These are phyloP conservation scores for Amoeboaphelidium protococcarum DNA, from an alignment of 371 early-diverging fungal species.

Conservation along the genomic window DNA sequence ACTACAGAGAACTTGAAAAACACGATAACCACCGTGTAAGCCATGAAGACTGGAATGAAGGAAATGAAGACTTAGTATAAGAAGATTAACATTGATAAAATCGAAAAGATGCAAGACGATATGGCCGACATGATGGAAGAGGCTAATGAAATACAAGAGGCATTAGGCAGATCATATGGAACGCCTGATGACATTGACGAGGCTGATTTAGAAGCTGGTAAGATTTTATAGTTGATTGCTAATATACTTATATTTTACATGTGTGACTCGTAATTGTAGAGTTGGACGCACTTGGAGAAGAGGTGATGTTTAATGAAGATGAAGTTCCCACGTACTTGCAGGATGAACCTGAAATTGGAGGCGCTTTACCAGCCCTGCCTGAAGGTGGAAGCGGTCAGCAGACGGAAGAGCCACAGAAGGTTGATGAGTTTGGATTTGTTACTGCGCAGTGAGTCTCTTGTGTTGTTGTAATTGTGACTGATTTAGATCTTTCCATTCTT, in stretches of 20 bases:
- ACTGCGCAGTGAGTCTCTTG: background rate
- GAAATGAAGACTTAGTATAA: constrained; percentile 82
- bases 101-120: constrained; percentile 86
- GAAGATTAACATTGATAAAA: constrained; percentile 57
- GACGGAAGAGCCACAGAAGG: background rate
- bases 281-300: constrained; percentile 80
- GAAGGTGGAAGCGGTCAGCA: background rate
- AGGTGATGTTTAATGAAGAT: constrained; percentile 48
- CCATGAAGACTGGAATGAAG: constrained; percentile 76
- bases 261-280: constrained; percentile 19
- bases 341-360: constrained; percentile 3
- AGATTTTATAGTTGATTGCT: background rate
- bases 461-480: no score
- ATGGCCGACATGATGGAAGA: constrained; percentile 84
- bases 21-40: constrained; percentile 70
- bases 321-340: constrained; percentile 29
- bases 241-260: background rate
- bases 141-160: constrained; percentile 83
- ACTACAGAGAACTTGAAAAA: constrained; percentile 69
- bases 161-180: constrained; percentile 61
- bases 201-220: constrained; percentile 79
- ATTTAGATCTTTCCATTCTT: no score
- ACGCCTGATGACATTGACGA: constrained; percentile 85
- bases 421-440: background rate
- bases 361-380: background rate